A percentile compares a stretch with the other conserved stretches of the same genome.
phyloP scores from a whole-genome alignment of 495 filamentous ascomycete species.

The Podospora pseudopauciseta region DNA sequence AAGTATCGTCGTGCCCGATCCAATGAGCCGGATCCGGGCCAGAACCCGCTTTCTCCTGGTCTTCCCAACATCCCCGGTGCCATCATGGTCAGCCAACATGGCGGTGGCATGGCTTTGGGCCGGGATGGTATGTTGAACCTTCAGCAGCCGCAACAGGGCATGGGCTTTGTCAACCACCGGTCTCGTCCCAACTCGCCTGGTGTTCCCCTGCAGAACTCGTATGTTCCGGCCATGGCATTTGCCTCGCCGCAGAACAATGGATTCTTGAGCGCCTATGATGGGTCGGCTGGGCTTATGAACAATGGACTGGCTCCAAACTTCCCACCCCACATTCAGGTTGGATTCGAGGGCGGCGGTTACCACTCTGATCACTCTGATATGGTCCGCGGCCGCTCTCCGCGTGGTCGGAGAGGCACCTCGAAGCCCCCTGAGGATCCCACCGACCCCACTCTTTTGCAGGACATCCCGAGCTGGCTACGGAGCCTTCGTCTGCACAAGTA shows the following conservation, averaged over 20 bases:
- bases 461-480: conserved; percentile 94
- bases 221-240: conserved; percentile 65
- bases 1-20: conserved; percentile 91
- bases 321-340: conserved; percentile 69
- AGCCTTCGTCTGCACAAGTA: conserved; percentile 97
- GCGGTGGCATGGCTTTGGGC: conserved; percentile 69
- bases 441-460: conserved; percentile 83
- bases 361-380: conserved; percentile 92
- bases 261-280: conserved; percentile 86
- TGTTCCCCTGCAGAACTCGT: conserved; percentile 68
- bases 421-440: conserved; percentile 98
- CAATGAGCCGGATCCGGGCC: conserved; percentile 60
- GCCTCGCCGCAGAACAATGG: conserved; percentile 93
- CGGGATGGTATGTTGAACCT: conserved; percentile 82
- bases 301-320: conserved; percentile 68
- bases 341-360: conserved; percentile 72
- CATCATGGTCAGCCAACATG: conserved; percentile 83
- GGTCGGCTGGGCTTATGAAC: conserved; percentile 65
- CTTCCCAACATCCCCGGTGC: conserved; percentile 53
- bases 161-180: conserved; percentile 71
- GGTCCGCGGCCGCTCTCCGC: conserved; percentile 82
- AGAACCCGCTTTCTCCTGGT: conserved; percentile 45
- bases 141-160: conserved; percentile 52
- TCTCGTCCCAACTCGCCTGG: conserved; percentile 94
- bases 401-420: conserved; percentile 88